phyloP scores from a whole-genome alignment of 306 rosid genomes.

The Purshia tridentata region DNA sequence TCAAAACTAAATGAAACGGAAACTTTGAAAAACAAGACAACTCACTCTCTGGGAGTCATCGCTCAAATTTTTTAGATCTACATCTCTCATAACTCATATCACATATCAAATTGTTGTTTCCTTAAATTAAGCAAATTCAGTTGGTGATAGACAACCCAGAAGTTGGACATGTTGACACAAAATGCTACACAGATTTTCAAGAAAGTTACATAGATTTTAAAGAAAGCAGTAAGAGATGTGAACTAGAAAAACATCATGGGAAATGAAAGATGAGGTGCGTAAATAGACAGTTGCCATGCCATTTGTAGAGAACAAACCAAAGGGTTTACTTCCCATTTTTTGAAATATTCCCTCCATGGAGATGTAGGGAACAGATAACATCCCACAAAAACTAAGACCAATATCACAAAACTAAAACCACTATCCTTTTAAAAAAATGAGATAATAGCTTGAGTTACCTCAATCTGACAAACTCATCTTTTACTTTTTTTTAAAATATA shows the following conservation, averaged over 20 bases:
- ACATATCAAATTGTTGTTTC: not conserved
- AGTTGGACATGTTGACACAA: not conserved
- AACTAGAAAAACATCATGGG: not conserved
- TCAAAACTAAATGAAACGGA: not conserved
- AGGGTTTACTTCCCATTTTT: not conserved
- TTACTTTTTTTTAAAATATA: no score
- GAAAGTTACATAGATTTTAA: not conserved
- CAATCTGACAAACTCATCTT: not conserved
- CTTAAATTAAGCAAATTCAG: not conserved
- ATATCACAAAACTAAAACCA: not conserved
- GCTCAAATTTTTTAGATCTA: not conserved
- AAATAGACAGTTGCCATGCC: not conserved
- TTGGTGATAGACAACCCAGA: not conserved
- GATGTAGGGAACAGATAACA: not conserved
- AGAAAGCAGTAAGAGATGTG: not conserved
- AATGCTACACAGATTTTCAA: not conserved
- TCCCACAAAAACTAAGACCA: not conserved
- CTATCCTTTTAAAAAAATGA: not conserved
- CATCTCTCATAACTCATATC: not conserved
- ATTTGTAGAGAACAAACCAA: not conserved
- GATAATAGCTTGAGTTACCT: not conserved
- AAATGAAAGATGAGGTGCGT: not conserved
- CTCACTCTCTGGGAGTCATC: not conserved
- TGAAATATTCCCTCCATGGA: not conserved
- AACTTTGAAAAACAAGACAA: not conserved